A percentile compares a stretch with the other conserved stretches of the same genome.
phyloP scores from a whole-genome alignment of 345 rosid species.

The Populus nigra region DNA sequence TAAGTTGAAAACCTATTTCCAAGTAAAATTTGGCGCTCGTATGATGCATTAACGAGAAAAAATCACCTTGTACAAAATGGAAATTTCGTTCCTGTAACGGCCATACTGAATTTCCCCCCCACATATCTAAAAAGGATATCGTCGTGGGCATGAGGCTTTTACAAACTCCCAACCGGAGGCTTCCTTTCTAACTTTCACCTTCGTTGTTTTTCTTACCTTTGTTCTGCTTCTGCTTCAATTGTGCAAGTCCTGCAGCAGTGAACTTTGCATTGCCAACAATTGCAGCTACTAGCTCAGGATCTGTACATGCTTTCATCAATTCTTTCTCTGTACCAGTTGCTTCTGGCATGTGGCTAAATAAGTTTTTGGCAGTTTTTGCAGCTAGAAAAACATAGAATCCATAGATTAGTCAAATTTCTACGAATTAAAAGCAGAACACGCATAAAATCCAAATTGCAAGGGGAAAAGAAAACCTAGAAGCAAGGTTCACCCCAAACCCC shows the following conservation, averaged over 20 bases:
- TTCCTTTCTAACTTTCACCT: slow-evolving; percentile 5
- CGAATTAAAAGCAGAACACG: neutral
- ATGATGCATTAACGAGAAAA: neutral
- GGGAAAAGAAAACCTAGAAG: neutral
- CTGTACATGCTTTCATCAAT: slow-evolving; percentile 93
- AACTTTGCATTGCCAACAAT: slow-evolving; percentile 86
- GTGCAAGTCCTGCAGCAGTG: slow-evolving; percentile 85
- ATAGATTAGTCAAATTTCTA: neutral
- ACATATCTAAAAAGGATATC: too few species aligned
- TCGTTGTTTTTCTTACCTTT: slow-evolving; percentile 66
- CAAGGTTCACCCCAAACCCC: neutral
- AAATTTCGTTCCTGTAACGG: neutral
- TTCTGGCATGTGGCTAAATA: slow-evolving; percentile 83
- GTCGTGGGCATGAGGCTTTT: too few species aligned
- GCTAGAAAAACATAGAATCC: slow-evolving; percentile 36
- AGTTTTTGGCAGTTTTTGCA: slow-evolving; percentile 86
- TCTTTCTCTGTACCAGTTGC: slow-evolving; percentile 84
- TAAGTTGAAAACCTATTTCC: neutral
- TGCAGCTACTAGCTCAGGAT: slow-evolving; percentile 91
- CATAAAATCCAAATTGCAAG: neutral
- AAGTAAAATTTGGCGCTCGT: neutral
- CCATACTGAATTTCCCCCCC: too few species aligned
- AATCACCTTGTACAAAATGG: neutral
- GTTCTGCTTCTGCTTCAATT: slow-evolving; percentile 95
- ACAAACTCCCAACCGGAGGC: neutral